A percentile compares a stretch with the other conserved stretches of the same genome.
Conservation (phyloP, 1,284 basidiomycete species). For the Sphagnurus paluster region DNA sequence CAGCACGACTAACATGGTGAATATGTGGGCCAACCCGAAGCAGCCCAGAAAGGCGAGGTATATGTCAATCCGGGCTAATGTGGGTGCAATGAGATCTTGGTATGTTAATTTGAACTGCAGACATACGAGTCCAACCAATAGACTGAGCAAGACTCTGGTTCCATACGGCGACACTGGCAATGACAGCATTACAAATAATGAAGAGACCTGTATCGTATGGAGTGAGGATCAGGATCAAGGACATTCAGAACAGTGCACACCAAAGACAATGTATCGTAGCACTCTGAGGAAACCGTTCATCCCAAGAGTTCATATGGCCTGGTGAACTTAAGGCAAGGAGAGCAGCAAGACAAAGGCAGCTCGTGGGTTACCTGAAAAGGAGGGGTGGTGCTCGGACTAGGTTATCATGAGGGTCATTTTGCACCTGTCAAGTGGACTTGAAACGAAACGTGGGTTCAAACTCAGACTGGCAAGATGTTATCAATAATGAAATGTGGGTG, state of each 20-base stretch:
- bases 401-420: conserved; percentile 12
- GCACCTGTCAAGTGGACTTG: too few species aligned
- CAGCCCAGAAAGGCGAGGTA: conserved; percentile 67
- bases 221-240: not conserved
- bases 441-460: conserved; percentile 18
- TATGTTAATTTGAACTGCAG: not conserved
- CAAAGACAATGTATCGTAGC: conserved; percentile 51
- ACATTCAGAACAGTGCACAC: conserved; percentile 31
- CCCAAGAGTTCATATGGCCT: conserved; percentile 26
- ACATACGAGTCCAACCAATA: conserved; percentile 36
- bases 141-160: conserved; percentile 53
- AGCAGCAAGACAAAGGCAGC: conserved; percentile 18
- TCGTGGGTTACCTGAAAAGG: conserved; percentile 18
- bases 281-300: conserved; percentile 36
- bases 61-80: conserved; percentile 52
- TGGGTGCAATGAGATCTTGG: conserved; percentile 1
- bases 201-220: conserved; percentile 47
- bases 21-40: conserved; percentile 54
- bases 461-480: conserved; percentile 18
- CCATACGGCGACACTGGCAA: conserved; percentile 69
- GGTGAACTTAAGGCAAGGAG: conserved; percentile 8
- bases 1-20: conserved; percentile 52
- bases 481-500: too few species aligned
- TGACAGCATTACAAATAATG: conserved; percentile 63
- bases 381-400: conserved; percentile 15